Conservation (phyloP, 352 stramenopile species). For the Phytophthora crassamura region DNA sequence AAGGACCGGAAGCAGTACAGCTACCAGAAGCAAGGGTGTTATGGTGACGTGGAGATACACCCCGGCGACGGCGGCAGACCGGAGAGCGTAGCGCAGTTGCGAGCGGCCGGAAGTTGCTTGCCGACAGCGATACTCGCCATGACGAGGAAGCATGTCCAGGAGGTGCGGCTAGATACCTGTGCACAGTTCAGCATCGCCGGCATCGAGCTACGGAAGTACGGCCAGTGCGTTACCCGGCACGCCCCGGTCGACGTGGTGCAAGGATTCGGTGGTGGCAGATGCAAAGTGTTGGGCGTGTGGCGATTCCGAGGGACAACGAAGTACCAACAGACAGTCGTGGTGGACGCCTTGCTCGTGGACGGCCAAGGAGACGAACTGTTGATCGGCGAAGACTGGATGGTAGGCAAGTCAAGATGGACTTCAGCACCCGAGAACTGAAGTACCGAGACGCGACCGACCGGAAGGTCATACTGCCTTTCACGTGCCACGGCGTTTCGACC, state of each 20-base stretch:
- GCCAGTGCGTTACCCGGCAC: neutral
- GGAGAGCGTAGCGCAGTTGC: neutral
- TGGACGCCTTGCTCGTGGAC: constrained; percentile 2
- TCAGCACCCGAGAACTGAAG: no score
- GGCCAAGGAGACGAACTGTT: constrained; percentile 2
- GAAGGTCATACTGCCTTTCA: constrained; percentile 4
- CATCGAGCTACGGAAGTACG: neutral
- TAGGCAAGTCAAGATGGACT: constrained; percentile 1
- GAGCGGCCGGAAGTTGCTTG: neutral
- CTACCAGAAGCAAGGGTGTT: neutral
- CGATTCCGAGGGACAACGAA: neutral
- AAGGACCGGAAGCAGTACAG: no score
- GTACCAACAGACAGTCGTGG: neutral
- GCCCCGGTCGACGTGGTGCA: neutral
- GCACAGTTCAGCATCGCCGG: neutral
- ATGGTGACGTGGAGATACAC: neutral
- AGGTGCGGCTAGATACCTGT: constrained; percentile 1
- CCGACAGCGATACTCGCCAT: neutral
- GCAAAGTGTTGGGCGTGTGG: constrained; percentile 1
- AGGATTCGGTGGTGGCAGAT: constrained; percentile 1
- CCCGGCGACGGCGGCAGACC: neutral
- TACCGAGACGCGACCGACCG: neutral
- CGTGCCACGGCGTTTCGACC: neutral
- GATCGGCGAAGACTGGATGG: constrained; percentile 5
- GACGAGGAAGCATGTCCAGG: neutral